A percentile compares a stretch with the other conserved stretches of the same genome.
Evolutionary conservation across 75 land plant genomes (phyloP).

Genomic region (Pinus albicaulis): DNA sequence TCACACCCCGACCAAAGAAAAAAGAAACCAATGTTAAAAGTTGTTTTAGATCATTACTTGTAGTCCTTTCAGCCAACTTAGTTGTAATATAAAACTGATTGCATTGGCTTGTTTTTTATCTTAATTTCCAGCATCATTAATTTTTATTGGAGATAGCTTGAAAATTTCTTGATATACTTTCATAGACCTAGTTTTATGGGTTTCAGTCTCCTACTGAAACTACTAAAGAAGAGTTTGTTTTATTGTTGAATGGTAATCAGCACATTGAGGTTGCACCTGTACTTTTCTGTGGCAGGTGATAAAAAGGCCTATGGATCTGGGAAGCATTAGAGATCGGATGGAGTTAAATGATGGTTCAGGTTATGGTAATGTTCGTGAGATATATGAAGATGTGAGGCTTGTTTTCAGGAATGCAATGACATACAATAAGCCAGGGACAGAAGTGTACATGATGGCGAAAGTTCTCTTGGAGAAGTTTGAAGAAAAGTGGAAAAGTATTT

Average conservation of each 20-base stretch:
- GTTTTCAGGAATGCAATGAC: conserved; percentile 50
- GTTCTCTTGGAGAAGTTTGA: conserved; percentile 48
- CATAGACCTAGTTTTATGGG: neutral
- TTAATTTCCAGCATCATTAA: neutral
- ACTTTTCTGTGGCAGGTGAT: conserved; percentile 22
- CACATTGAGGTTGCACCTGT: neutral
- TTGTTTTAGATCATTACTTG: neutral
- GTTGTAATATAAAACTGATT: neutral
- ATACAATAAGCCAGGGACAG: conserved; percentile 38
- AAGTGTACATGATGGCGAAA: conserved; percentile 42
- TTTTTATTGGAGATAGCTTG: neutral
- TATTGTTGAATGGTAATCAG: neutral
- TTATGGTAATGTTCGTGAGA: conserved; percentile 38
- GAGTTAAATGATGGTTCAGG: conserved; percentile 39
- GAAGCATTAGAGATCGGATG: conserved; percentile 29
- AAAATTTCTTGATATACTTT: neutral
- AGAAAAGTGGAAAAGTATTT: conserved; percentile 39
- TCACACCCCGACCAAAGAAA: neutral
- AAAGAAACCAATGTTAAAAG: neutral
- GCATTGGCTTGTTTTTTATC: neutral
- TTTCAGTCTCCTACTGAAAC: neutral
- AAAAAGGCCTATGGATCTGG: conserved; percentile 43
- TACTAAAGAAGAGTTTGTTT: neutral
- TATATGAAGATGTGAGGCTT: conserved; percentile 46
- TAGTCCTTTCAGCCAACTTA: neutral